Base-by-base conservation (phyloP, 1,284 basidiomycete species). In the Schizophyllum amplum region DNA sequence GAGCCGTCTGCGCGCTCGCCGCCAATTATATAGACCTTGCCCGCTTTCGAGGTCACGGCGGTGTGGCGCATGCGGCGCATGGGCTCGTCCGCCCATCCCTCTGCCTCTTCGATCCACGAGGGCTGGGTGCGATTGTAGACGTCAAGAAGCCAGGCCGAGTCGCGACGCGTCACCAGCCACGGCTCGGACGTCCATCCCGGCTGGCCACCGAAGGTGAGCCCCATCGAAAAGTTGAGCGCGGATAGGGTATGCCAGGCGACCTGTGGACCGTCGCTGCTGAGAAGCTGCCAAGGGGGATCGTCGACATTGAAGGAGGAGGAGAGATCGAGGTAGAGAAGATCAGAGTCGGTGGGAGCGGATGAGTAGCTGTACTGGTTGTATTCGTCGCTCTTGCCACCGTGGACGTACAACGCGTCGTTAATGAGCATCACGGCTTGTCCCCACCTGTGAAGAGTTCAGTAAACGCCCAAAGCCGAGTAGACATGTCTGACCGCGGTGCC, bases 171-270 rank as follows among this genome's bases (percentile, higher is more conserved):
- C 77, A 5, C 78, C 73, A n/a, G 80, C 69, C 11, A 80, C 74
- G 52, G 78, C 75, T 79, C 76, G 1, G 83, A 77, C 0, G 80
- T 87, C 33, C 33, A 42, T 9, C 33, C 33, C 6, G 84, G 81
- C 63, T 85, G 78, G 6, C 92, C 92, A 25, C 92, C 92, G 59
- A 93, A 90, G 11, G 84, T 68, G 1, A 94, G 74, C 1, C 84
- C 62, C 21, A 74, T 65, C 7, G 80, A 71, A 4, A 70, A 69
- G 57, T 81, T 81, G 70, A 83, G 78, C 4, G 84, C 80, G 7
- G 87, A 86, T 42, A 93, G 70, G 0, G 87, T 84, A 65, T 92
- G 87, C 87, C 90, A 94, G n/a, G 87, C 81, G 17, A 92, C 75
- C 5, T 79, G 69, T 5, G 88, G 89, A 0, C 80, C 81, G 57